A percentile compares a stretch with the other conserved stretches of the same genome.
These are phyloP conservation scores for Gorgonomyces haynaldii DNA, from an alignment of 192 early-diverging fungal genomes.

Conservation along the genomic window DNA sequence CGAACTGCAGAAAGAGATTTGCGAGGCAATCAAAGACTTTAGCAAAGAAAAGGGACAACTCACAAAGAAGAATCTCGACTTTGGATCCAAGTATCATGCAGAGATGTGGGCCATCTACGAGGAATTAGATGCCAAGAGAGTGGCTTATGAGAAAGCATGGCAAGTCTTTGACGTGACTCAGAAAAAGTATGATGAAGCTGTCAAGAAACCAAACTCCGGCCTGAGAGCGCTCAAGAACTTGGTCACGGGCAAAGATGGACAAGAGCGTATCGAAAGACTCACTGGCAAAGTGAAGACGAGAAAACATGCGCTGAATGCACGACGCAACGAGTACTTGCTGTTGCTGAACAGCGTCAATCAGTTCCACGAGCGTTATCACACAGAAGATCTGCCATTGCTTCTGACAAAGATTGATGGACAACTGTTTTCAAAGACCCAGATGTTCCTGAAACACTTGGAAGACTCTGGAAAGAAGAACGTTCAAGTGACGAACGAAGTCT, in stretches of 20 bases:
- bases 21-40: conserved; percentile 31
- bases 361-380: conserved; percentile 22
- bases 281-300: background rate
- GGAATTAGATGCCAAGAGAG: conserved; percentile 27
- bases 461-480: conserved; percentile 15
- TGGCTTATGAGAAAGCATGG: conserved; percentile 30
- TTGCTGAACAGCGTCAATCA: conserved; percentile 21
- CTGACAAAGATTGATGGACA: conserved; percentile 32
- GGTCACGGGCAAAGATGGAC: conserved; percentile 30
- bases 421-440: conserved; percentile 16
- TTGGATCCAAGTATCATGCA: conserved; percentile 20
- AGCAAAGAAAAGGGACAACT: conserved; percentile 12
- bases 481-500: conserved; percentile 10
- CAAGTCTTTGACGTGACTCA: conserved; percentile 29
- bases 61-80: conserved; percentile 21
- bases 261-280: conserved; percentile 30
- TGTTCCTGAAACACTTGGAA: conserved; percentile 14
- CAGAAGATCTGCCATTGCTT: conserved; percentile 23
- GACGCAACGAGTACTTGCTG: conserved; percentile 36
- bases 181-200: conserved; percentile 31
- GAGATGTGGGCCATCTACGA: conserved; percentile 32
- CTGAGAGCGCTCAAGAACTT: conserved; percentile 26
- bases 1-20: conserved; percentile 16
- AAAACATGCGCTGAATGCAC: conserved; percentile 17
- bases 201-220: conserved; percentile 31